Evolutionary conservation across 768 basidiomycete species (phyloP).

Genomic region (Tulasnella calospora): DNA sequence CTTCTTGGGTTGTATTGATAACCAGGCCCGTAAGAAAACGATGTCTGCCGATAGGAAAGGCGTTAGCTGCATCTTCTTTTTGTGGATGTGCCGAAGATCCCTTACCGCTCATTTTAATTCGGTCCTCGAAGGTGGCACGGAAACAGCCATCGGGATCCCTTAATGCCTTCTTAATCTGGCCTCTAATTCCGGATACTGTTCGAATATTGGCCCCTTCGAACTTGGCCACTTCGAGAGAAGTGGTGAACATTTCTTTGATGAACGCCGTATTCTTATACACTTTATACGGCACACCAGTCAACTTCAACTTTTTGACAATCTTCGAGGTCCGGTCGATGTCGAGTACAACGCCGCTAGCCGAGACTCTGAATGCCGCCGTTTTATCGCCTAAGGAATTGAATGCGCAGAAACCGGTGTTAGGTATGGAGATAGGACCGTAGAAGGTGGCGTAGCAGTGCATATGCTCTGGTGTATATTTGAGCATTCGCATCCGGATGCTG

Average conservation of each 20-base stretch:
- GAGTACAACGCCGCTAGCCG: conserved; percentile 90
- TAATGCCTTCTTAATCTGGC: conserved; percentile 94
- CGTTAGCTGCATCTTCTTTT: not conserved
- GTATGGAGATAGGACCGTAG: conserved; percentile 85
- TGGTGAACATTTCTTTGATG: conserved; percentile 93
- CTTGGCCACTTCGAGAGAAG: conserved; percentile 91
- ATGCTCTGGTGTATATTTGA: conserved; percentile 99
- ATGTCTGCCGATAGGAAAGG: conserved; percentile 57
- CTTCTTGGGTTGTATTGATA: conserved; percentile 88
- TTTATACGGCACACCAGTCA: conserved; percentile 93
- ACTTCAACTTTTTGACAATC: conserved; percentile 97
- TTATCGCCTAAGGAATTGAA: conserved; percentile 79
- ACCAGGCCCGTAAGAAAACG: conserved; percentile 94
- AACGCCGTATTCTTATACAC: conserved; percentile 99
- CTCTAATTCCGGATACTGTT: conserved; percentile 92
- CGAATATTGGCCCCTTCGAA: conserved; percentile 97
- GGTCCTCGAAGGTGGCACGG: conserved; percentile 97
- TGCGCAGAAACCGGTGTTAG: conserved; percentile 95
- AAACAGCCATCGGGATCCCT: conserved; percentile 94
- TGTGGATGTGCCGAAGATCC: conserved; percentile 1
- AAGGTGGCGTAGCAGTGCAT: conserved; percentile 99
- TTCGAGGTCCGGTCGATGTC: conserved; percentile 88
- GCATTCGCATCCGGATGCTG: conserved; percentile 96
- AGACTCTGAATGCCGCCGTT: conserved; percentile 73
- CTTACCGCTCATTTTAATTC: conserved; percentile 90